phyloP scores from a whole-genome alignment of 352 stramenopile species.

The Phytophthora chlamydospora region DNA sequence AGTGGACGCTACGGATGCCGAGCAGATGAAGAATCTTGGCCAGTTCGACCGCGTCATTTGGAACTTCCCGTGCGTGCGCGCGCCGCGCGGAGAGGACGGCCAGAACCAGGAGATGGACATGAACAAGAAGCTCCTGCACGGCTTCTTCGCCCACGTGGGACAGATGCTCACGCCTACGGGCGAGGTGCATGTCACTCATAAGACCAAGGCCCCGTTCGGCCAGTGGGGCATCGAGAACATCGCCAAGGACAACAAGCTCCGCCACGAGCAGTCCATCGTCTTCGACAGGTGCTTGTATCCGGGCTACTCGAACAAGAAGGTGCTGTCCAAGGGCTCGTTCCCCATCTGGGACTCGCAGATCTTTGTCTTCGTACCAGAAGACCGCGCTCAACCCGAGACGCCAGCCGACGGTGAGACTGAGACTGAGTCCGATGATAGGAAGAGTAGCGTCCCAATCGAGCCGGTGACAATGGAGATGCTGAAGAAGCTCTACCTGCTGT shows the following conservation, averaged over 20 bases:
- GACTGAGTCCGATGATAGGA: slow-evolving; percentile 4
- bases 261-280: slow-evolving; percentile 79
- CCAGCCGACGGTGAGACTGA: slow-evolving; percentile 13
- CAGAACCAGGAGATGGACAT: slow-evolving; percentile 96
- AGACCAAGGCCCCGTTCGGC: slow-evolving; percentile 93
- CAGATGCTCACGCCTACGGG: slow-evolving; percentile 61
- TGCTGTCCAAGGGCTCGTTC: slow-evolving; percentile 95
- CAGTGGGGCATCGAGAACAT: slow-evolving; percentile 88
- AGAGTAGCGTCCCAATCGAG: slow-evolving; percentile 25
- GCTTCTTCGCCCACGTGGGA: slow-evolving; percentile 86
- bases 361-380: slow-evolving; percentile 89
- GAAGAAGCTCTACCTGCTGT: slow-evolving; percentile 68
- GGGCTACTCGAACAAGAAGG: slow-evolving; percentile 96
- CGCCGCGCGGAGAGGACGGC: slow-evolving; percentile 92
- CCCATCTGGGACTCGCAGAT: slow-evolving; percentile 96
- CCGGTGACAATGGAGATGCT: slow-evolving; percentile 66
- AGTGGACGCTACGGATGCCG: slow-evolving; percentile 90
- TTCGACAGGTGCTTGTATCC: slow-evolving; percentile 94
- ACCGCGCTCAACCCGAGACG: slow-evolving; percentile 18
- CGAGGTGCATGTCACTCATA: slow-evolving; percentile 96
- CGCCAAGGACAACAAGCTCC: slow-evolving; percentile 50
- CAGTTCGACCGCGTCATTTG: slow-evolving; percentile 94
- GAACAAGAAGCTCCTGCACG: slow-evolving; percentile 92
- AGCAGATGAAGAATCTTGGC: slow-evolving; percentile 74
- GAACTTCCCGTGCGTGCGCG: slow-evolving; percentile 96